Base-by-base conservation (phyloP, 176 grass and related monocot species). In the Oryza australiensis region DNA sequence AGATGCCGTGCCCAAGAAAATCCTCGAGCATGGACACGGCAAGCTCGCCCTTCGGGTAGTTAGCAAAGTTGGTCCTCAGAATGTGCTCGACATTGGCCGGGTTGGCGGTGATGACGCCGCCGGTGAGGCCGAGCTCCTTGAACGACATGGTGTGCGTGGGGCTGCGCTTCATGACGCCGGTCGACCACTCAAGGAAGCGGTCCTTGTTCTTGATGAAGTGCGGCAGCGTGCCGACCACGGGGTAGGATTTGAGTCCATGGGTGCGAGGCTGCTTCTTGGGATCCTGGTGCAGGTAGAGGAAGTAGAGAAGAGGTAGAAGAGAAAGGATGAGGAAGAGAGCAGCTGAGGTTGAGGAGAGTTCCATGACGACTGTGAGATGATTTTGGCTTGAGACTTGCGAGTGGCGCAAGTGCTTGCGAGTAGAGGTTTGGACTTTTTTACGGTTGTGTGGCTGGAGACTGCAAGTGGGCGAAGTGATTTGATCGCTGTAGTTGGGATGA, bases 1-100 rank as follows among this genome's bases (percentile, higher is more conserved):
- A 94, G 70, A 97, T 94, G 70, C 94, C 89, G 7, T 80, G 80
- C 27, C 94, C 94, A 0, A 97, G 86, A n/a, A 94, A 86, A 79
- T 97, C 94, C 45, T 84, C 64, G 27, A 94, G 38, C 70, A 84
- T 28, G 30, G 87, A 73, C 3, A 80, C 76, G 3, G 76, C 9
- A 41, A 72, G 64, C 18, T 84, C 55, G 0, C 89, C 89, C 73
- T 92, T 94, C 7, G 89, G 89, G 83, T 94, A 97, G 80, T 88
- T 90, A 7, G 15, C 76, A 28, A 84, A 88, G 74, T 88, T 88
- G 68, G 83, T 72, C 68, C 83, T 90, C 2, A 80, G 22, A 3
- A 97, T 62, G 79, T 97, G 87, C 28, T 97, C 92, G 11, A 97
- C 83, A 60, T 92, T 88, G 57, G 70, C 80, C 1, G 85, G 83